Evolutionary conservation across 371 early-diverging fungal genomes (phyloP), one percentile per base, ranked within the genome.

Genomic region (Mucor piriformis): DNA sequence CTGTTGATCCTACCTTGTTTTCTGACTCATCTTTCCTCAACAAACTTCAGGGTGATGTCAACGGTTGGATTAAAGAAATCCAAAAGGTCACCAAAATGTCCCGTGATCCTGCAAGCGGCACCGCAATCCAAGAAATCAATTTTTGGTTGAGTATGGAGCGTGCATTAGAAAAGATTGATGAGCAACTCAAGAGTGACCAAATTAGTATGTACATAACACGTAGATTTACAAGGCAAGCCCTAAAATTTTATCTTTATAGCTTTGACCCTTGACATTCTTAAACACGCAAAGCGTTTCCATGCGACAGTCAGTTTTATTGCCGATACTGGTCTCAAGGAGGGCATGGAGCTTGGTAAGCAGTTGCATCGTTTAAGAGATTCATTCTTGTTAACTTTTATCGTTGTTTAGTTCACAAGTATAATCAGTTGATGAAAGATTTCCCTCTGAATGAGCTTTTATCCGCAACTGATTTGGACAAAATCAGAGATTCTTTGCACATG

Each of bases 101-200:
- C 25, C 86, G 98, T 53, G 99, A 99, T 67, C 95, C 97, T 27
- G 73, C 91, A 0, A 89, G 91, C 34, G 97, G 96, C 15, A 90
- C 94, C 3, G 96, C 98, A 15, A 88, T 91, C 52, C 97, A 98
- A 75, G 98, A 99, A 78, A 95, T 99, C 74, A 95, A 96, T 76
- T 99, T 98, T 71, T 99, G 99, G 99, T 74, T 95, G 34, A 90
- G 90, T 63, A 94, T 99, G 95, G 99, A 99, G 73, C 80, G 91
- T 18, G 94, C 94, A 6, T 73, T 99, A 23, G 92, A 91, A 57
- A 86, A 90, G 61, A 94, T 99, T 64, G 97, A 98, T 65, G 91
- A 92, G 64, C 95, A 95, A 74, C 79, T 99, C 37, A 92, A 91
- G 77, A 92, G 92, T 68, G 95, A 95, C 63, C 90, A 93, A 66